Evolutionary conservation across 257 asterid species (phyloP), one percentile per base, ranked within the genome.

Genomic region (Salvia splendens): DNA sequence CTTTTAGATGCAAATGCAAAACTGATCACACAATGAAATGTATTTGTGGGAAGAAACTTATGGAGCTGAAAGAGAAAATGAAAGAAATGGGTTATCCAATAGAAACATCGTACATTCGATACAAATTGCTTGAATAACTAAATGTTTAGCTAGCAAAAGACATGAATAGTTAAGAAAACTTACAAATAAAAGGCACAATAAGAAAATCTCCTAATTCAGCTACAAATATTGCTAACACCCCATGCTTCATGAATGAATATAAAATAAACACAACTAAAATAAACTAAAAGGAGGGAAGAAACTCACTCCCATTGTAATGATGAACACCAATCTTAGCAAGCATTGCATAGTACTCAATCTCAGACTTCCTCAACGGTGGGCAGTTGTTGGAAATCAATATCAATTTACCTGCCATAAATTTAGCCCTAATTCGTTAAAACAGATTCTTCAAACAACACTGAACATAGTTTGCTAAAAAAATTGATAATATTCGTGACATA

Each of bases 261-360:
- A 28, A 35, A 1, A 1, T 24, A 24, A 24, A 24, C 30, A 12
- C 8, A 69, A 5, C 5, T 1, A 6, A 51, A 51, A 12, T 9
- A n/a, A 9, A 14, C 5, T 1, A 64, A 6, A 49, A 61, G 3
- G 1, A 8, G n/a, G 61, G 24, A 11, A 5, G 5, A 41, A 10
- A 75, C 97, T 86, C 77, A 87, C 95, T 86, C 73, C 96, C 96
- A 69, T 68, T 86, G 79, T 79, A 90, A 63, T 90, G 97, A 61
- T 86, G 95, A 59, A 90, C 97, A 12, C 88, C 95, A 71, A 90
- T 84, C 78, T 88, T 90, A 7, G 95, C 82, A 58, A 90, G 96
- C 96, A 90, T 90, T 12, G 97, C 92, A 12, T 86, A 90, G 77
- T 90, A 90, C 80, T 89, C 95, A 51, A 89, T 89, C 86, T 89